A percentile compares a stretch with the other conserved stretches of the same genome.
phyloP scores from a whole-genome alignment of 208 protist genomes.

The Strigomonas oncopelti region DNA sequence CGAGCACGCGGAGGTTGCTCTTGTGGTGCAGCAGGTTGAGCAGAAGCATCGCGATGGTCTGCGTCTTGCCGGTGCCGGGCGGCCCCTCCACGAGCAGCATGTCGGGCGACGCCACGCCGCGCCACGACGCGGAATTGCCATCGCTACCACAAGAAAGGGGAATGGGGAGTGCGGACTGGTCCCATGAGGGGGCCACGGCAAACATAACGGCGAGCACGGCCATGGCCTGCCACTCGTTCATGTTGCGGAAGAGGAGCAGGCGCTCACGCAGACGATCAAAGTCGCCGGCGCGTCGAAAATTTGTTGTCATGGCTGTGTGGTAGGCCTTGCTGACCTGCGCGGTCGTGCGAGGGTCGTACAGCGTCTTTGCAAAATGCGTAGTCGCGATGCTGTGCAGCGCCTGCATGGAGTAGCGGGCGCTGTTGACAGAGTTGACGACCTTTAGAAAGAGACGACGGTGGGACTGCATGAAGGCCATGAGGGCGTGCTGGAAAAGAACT shows the following conservation, averaged over 20 bases:
- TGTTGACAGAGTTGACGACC: conserved; percentile 44
- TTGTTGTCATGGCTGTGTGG: conserved; percentile 21
- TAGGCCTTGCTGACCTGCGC: conserved; percentile 28
- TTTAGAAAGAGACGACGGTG: conserved; percentile 36
- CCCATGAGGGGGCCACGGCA: conserved; percentile 42
- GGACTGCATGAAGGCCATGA: not conserved
- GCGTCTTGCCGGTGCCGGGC: conserved; percentile 89
- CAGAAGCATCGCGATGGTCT: conserved; percentile 73
- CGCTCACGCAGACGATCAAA: conserved; percentile 9
- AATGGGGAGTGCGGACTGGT: not conserved
- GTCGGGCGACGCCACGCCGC: conserved; percentile 22
- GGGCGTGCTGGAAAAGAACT: not conserved
- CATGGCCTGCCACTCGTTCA: conserved; percentile 68
- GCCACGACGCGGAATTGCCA: not conserved
- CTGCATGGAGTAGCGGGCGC: conserved; percentile 34
- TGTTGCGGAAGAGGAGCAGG: conserved; percentile 30
- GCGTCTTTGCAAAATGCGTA: conserved; percentile 46
- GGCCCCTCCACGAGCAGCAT: conserved; percentile 83
- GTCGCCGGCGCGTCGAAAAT: conserved; percentile 18
- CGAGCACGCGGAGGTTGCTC: conserved; percentile 37
- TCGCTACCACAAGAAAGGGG: not conserved
- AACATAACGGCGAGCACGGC: conserved; percentile 63
- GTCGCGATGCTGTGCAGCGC: conserved; percentile 47
- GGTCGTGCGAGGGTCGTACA: conserved; percentile 59
- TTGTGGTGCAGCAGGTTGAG: conserved; percentile 61